A percentile compares a stretch with the other conserved stretches of the same genome.
Evolutionary conservation across 345 rosid genomes (phyloP).

Genomic region (Dipteronia dyeriana): DNA sequence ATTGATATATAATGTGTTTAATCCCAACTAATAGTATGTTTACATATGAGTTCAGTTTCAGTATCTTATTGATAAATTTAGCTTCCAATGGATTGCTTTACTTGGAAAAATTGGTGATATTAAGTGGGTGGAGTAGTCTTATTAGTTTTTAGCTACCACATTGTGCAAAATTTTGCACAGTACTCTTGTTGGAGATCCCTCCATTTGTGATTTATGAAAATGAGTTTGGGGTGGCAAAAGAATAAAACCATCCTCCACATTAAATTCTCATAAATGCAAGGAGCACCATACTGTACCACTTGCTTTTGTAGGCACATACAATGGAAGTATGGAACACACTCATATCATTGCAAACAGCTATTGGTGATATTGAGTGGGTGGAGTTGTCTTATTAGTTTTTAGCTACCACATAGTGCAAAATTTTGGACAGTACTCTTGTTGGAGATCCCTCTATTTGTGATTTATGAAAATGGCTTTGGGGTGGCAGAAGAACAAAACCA

Average conservation of each 20-base stretch:
- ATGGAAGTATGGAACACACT: not conserved
- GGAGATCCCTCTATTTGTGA: not conserved
- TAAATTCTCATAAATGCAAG: not conserved
- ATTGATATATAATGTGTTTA: not conserved
- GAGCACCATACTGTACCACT: not conserved
- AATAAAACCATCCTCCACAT: not conserved
- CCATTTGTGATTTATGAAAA: not conserved
- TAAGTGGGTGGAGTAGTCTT: not conserved
- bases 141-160: not conserved
- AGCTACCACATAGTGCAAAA: not conserved
- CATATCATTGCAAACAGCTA: not conserved
- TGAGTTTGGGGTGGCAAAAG: not conserved
- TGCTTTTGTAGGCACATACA: too few species aligned
- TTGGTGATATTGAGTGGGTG: not conserved
- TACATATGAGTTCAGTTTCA: too few species aligned
- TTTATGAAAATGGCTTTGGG: not conserved
- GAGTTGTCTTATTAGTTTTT: conserved; percentile 4
- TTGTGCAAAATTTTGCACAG: not conserved
- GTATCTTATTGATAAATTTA: too few species aligned
- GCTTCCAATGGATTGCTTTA: too few species aligned
- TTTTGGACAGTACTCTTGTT: not conserved
- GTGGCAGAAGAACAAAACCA: not conserved
- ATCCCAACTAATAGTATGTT: not conserved
- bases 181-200: not conserved
- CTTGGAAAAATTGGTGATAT: too few species aligned